A percentile compares a stretch with the other conserved stretches of the same genome.
Evolutionary conservation across 148 eudicot genomes (phyloP).

Genomic region (Pouteria glomerata): DNA sequence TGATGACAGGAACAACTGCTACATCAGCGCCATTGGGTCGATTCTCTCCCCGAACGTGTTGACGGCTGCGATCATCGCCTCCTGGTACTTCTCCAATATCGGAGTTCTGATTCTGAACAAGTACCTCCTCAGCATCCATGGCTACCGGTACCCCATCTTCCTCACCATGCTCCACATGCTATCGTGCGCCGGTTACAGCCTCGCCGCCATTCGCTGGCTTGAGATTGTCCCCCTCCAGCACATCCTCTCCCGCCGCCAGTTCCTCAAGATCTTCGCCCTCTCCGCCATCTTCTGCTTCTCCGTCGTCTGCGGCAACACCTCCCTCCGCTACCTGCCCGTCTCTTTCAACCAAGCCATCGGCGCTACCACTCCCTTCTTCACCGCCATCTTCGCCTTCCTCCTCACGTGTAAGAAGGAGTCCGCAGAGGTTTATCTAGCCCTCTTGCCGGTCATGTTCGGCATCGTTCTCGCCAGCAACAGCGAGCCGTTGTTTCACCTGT

Average conservation of each 20-base stretch:
- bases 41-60: conserved; percentile 22
- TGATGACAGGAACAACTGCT: conserved; percentile 28
- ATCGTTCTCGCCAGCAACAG: conserved; percentile 61
- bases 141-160: conserved; percentile 63
- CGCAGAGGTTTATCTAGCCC: conserved; percentile 37
- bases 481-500: conserved; percentile 54
- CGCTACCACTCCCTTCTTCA: conserved; percentile 69
- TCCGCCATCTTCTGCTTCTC: conserved; percentile 57
- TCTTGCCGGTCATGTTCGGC: conserved; percentile 59
- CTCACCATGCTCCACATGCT: conserved; percentile 65
- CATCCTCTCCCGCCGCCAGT: conserved; percentile 41
- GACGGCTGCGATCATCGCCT: conserved; percentile 40
- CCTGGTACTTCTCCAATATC: conserved; percentile 67
- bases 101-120: conserved; percentile 66
- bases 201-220: conserved; percentile 39
- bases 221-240: conserved; percentile 43
- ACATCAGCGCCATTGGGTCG: conserved; percentile 2
- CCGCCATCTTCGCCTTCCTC: conserved; percentile 58
- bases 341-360: conserved; percentile 75
- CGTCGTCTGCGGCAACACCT: conserved; percentile 64
- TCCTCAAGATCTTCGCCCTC: conserved; percentile 46
- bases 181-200: conserved; percentile 42
- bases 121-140: conserved; percentile 57
- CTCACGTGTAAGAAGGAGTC: conserved; percentile 52
- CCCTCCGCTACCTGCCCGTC: conserved; percentile 51